A percentile compares a stretch with the other conserved stretches of the same genome.
Conservation (phyloP, 768 basidiomycete genomes). For the Pleurotus tuoliensis region DNA sequence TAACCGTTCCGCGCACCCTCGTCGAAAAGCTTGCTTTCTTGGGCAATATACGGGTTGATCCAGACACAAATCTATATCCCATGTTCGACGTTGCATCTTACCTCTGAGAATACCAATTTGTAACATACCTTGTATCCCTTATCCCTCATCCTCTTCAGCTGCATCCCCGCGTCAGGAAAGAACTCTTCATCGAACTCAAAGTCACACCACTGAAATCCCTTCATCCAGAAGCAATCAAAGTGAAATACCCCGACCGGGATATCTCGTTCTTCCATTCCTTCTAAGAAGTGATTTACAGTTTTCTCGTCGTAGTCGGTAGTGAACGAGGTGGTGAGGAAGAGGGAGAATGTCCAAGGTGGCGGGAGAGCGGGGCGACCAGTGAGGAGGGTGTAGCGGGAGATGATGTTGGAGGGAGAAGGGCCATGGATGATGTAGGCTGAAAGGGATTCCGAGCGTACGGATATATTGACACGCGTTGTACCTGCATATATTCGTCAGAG, state of each 20-base stretch:
- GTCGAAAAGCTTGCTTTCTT: slow-evolving; percentile 35
- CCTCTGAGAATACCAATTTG: slow-evolving; percentile 5
- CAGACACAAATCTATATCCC: slow-evolving; percentile 21
- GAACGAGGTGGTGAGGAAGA: slow-evolving; percentile 47
- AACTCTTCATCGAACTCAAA: slow-evolving; percentile 42
- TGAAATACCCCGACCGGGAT: slow-evolving; percentile 41
- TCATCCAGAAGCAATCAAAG: slow-evolving; percentile 43
- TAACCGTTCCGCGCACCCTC: slow-evolving; percentile 39
- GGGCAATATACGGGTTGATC: slow-evolving; percentile 43
- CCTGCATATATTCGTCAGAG: slow-evolving; percentile 6
- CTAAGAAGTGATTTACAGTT: slow-evolving; percentile 40
- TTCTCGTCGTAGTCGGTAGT: slow-evolving; percentile 40
- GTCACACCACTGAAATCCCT: slow-evolving; percentile 33
- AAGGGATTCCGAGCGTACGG: slow-evolving; percentile 35
- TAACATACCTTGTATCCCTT: slow-evolving; percentile 36
- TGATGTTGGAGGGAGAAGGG: slow-evolving; percentile 24
- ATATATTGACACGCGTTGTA: slow-evolving; percentile 26
- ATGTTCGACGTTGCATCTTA: neutral
- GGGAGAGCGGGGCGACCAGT: slow-evolving; percentile 41
- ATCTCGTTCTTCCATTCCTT: slow-evolving; percentile 37
- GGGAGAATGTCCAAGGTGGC: slow-evolving; percentile 45
- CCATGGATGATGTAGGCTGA: slow-evolving; percentile 41
- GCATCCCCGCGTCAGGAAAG: slow-evolving; percentile 41
- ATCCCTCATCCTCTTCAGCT: slow-evolving; percentile 29
- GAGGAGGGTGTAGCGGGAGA: slow-evolving; percentile 29